Evolutionary conservation across 1,284 basidiomycete genomes (phyloP).

Genomic region (Garcileccinum viscosum): DNA sequence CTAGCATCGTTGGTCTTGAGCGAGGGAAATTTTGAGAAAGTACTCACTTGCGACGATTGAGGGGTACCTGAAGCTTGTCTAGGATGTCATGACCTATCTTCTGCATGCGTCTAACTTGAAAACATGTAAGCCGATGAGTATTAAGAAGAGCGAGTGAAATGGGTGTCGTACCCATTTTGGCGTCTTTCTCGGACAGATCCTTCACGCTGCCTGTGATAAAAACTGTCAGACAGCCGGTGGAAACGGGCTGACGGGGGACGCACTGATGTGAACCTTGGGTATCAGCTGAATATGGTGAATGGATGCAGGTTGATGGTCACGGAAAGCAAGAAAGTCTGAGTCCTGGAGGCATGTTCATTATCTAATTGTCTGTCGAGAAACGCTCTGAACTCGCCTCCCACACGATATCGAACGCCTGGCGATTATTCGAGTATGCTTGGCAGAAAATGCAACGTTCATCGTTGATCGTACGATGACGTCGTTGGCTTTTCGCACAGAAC

Average conservation of each 20-base stretch:
- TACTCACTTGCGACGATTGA: constrained; percentile 51
- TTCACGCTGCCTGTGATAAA: constrained; percentile 26
- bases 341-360: constrained; percentile 23
- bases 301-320: constrained; percentile 29
- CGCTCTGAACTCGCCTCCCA: constrained; percentile 37
- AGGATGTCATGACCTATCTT: constrained; percentile 60
- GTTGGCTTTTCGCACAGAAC: background rate
- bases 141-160: background rate
- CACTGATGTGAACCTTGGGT: constrained; percentile 35
- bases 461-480: background rate
- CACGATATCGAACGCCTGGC: constrained; percentile 30
- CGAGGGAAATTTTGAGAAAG: background rate
- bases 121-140: background rate
- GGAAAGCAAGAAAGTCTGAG: constrained; percentile 37
- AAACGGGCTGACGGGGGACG: background rate
- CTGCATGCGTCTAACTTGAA: constrained; percentile 62
- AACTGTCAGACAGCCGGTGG: background rate
- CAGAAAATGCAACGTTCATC: constrained; percentile 30
- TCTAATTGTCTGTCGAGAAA: background rate
- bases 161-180: constrained; percentile 31
- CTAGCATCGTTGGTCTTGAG: constrained; percentile 31
- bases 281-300: constrained; percentile 38
- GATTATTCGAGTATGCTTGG: constrained; percentile 25
- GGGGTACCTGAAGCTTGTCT: constrained; percentile 50
- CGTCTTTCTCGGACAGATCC: constrained; percentile 25